These are phyloP conservation scores for Torrubiella hemipterigena DNA, from an alignment of 2,329 filamentous ascomycete species.

Conservation along the genomic window DNA sequence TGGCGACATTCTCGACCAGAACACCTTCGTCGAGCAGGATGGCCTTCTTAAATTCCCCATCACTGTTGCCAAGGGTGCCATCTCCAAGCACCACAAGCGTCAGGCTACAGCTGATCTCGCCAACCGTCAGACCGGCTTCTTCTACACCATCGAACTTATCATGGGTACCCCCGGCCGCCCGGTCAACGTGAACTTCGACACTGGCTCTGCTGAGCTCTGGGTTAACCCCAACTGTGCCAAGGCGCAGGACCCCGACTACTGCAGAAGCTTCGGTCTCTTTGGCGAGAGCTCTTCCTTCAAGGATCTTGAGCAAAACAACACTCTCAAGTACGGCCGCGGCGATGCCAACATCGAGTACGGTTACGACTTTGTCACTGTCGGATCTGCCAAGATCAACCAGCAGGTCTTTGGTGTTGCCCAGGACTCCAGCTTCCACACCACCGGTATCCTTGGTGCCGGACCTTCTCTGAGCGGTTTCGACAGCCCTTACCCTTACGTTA, in stretches of 20 bases:
- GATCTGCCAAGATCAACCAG: conserved; percentile 19
- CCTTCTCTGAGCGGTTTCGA: conserved; percentile 21
- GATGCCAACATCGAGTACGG: conserved; percentile 20
- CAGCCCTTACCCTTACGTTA: conserved; percentile 19
- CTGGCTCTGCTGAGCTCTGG: conserved; percentile 28
- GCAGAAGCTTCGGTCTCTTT: conserved; percentile 17
- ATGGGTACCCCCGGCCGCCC: conserved; percentile 25
- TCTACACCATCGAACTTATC: conserved; percentile 24
- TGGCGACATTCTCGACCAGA: conserved; percentile 11
- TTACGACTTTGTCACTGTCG: conserved; percentile 19
- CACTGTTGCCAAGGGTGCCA: conserved; percentile 14
- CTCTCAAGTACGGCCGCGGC: conserved; percentile 19
- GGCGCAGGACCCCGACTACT: conserved; percentile 15
- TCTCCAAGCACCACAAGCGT: conserved; percentile 15
- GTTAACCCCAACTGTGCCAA: conserved; percentile 27
- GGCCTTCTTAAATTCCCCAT: conserved; percentile 19
- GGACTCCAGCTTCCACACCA: conserved; percentile 14
- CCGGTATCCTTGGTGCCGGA: conserved; percentile 22
- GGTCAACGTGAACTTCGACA: conserved; percentile 27
- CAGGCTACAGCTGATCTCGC: conserved; percentile 14
- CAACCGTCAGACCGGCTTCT: conserved; percentile 17
- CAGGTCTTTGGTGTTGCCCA: conserved; percentile 24
- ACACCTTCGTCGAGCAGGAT: conserved; percentile 5
- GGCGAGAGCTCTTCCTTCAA: conserved; percentile 16
- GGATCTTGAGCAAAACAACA: conserved; percentile 13